Base-by-base conservation (phyloP, 225 moss, liverwort and hornwort genomes). In the Straminergon stramineum region DNA sequence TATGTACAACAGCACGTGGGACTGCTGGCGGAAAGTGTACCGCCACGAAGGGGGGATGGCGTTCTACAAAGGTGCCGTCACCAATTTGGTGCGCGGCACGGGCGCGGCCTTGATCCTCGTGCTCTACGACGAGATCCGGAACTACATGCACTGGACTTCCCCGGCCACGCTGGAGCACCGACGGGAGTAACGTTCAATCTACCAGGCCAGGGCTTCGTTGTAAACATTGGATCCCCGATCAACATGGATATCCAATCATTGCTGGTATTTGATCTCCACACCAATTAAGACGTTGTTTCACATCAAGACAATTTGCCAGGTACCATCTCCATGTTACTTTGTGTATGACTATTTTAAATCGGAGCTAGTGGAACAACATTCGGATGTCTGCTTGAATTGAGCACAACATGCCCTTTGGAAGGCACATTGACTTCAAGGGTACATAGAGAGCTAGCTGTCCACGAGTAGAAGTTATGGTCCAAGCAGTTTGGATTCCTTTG, bases 101-200 rank as follows among this genome's bases (percentile, higher is more conserved):
- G 98, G 98, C 58, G 97, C 98, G 37, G 98, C 98, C 63, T 58
- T 98, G 87, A 96, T 98, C n/a, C 97, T 98, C 62, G 98, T 96
- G 39, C 91, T 98, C 65, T 98, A 98, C 63, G 98, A 98, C 79
- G 98, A 98, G 86, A 91, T 98, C 41, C 97, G 96, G 67, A 94
- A 92, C 75, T 95, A 96, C 85, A 93, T 98, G 97, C 97, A 95
- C 87, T 95, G 96, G 91, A 95, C 92, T 3, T 89, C 93, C 35
- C 92, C 98, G 5, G 89, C 91, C 15, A 94, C 89, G 65, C 84
- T 96, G 15, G 97, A 97, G 83, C 93, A 91, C 87, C 93, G 93
- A 48, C 94, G 94, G 88, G 93, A 92, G 88, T 94, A 84, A 81
- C 37, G 15, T 5, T 6, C 56, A 78, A 23, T 56, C 9, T 23